phyloP scores from a whole-genome alignment of 2,329 filamentous ascomycete genomes.

The Coniochaeta ligniaria region DNA sequence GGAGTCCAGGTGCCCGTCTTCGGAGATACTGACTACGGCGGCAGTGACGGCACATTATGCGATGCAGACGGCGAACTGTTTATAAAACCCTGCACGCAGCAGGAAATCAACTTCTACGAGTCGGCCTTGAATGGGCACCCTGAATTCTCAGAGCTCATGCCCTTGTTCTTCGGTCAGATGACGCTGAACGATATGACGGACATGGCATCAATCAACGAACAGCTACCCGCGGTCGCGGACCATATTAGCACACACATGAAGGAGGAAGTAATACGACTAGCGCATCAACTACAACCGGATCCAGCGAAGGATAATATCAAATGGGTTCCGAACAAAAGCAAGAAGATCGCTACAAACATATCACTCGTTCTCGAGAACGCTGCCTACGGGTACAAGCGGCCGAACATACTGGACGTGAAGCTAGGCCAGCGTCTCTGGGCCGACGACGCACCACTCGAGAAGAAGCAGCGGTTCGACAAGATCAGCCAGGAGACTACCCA shows the following conservation, averaged over 20 bases:
- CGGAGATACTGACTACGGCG: constrained; percentile 1
- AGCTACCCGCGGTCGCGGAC: constrained; percentile 35
- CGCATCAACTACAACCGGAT: constrained; percentile 1
- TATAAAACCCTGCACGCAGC: constrained; percentile 85
- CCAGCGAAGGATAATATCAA: constrained; percentile 17
- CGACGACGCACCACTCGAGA: constrained; percentile 56
- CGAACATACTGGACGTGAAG: constrained; percentile 92
- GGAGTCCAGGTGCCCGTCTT: background rate
- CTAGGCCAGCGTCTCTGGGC: constrained; percentile 83
- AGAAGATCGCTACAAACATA: constrained; percentile 65
- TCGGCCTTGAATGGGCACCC: constrained; percentile 57
- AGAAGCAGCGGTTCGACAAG: constrained; percentile 53
- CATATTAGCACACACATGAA: constrained; percentile 33
- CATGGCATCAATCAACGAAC: constrained; percentile 39
- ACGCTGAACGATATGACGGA: constrained; percentile 52
- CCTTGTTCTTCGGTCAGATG: constrained; percentile 76
- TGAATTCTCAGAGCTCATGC: constrained; percentile 74
- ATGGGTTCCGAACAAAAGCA: constrained; percentile 43
- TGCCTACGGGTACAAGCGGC: constrained; percentile 69
- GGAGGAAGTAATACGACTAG: constrained; percentile 23
- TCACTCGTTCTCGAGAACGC: constrained; percentile 84
- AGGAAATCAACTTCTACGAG: constrained; percentile 89
- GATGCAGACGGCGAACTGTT: constrained; percentile 78
- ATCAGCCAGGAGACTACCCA: constrained; percentile 54
- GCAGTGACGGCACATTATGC: constrained; percentile 82